Conservation (phyloP, 805 yeast genomes). For the Monosporozyma yasuniensis region DNA sequence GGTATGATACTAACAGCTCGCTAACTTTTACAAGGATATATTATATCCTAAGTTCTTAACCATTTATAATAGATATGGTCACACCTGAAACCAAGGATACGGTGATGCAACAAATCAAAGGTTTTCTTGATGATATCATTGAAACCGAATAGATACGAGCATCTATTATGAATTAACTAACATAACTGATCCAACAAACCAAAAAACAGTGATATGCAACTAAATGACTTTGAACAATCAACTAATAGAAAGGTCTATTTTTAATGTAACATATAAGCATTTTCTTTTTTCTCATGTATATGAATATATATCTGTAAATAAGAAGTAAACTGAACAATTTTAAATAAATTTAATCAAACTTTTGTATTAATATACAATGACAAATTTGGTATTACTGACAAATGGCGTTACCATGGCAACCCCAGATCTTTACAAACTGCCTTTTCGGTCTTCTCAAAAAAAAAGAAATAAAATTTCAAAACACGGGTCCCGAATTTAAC, state of each 20-base stretch:
- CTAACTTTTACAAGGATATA: neutral
- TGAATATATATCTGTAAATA: neutral
- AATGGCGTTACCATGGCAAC: neutral
- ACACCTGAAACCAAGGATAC: conserved; percentile 57
- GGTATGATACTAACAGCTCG: conserved; percentile 9
- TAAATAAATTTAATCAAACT: too few relatives aligned
- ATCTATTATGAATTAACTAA: too few relatives aligned
- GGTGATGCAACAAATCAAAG: conserved; percentile 47
- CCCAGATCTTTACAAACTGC: neutral
- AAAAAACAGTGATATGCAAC: too few relatives aligned
- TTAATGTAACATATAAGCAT: neutral
- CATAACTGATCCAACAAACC: neutral
- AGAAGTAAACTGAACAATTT: neutral
- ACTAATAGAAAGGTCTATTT: neutral
- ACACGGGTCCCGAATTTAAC: neutral
- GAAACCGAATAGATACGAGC: conserved; percentile 28
- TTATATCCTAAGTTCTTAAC: neutral
- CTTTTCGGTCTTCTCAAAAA: neutral
- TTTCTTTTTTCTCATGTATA: neutral
- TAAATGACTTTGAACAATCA: neutral
- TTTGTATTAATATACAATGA: too few relatives aligned
- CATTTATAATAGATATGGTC: conserved; percentile 37
- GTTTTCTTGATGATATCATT: conserved; percentile 46
- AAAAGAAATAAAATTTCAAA: neutral
- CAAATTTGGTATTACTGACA: neutral